Evolutionary conservation across 176 grass and related monocot species (phyloP), one percentile per base, ranked within the genome.

Genomic region (Hsuehochloa calcarea): DNA sequence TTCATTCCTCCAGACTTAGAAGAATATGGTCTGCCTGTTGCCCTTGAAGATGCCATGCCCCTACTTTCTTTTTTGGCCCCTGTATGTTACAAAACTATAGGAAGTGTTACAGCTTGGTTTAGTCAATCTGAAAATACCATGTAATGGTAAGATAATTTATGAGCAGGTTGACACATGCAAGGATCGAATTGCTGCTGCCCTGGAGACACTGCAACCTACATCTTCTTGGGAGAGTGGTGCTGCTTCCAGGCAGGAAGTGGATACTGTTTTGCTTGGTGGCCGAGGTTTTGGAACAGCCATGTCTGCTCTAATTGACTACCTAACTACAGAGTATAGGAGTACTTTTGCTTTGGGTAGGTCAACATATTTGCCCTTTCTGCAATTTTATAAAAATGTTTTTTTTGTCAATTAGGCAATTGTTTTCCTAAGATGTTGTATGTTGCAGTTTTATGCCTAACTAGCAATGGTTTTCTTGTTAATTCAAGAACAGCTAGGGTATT

Each of bases 11-110:
- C 82, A 67, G 93, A 94, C 86, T 68, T 68, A 62, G 91, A 96
- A 62, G 90, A 90, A 52, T 71, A 80, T 19, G 82, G 79, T 47
- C 44, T 91, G 23, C 88, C 80, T 58, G 78, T 94, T 87, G 74
- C 85, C 46, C 93, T 99, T 82, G 90, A 96, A 94, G 96, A 99
- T 84, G 90, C 77, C 54, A 96, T 99, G 93, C 93, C 93, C 45
- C 76, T 96, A 40, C 90, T 94, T 80, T 96, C 93, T 15, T 99
- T 99, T 92, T 92, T 99, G 62, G 93, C 93, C 58, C 93, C 91
- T 78, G 93, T 99, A 99, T 74, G 88, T 85, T 80, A 79, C 17
- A 39, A 25, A 61, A 63, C 20, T 60, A 58, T 39, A 38, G 46
- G 2, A 61, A 73, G 35, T 68, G 10, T 60, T 75, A 74, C 56